Conservation (phyloP, 2,329 filamentous ascomycete genomes). For the Penicillium freii region DNA sequence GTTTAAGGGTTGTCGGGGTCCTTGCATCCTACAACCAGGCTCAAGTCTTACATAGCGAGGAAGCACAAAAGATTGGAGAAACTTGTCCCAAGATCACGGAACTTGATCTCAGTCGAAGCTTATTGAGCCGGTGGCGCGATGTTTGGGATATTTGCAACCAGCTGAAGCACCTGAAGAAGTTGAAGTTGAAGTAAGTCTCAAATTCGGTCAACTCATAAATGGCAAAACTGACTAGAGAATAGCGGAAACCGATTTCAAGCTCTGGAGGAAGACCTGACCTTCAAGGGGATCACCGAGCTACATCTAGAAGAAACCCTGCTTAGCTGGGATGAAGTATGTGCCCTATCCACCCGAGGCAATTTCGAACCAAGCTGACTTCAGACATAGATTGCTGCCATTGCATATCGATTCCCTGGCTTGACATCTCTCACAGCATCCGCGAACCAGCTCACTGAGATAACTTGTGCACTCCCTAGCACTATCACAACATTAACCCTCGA, state of each 20-base stretch:
- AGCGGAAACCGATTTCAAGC: conserved; percentile 70
- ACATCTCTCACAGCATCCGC: conserved; percentile 36
- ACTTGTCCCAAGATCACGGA: conserved; percentile 63
- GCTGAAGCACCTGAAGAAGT: conserved; percentile 61
- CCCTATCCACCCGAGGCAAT: conserved; percentile 2
- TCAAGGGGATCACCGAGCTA: conserved; percentile 58
- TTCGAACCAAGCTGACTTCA: conserved; percentile 1
- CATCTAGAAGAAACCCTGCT: conserved; percentile 67
- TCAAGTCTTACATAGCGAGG: conserved; percentile 15
- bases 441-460: conserved; percentile 36
- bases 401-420: conserved; percentile 37
- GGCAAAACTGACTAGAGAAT: conserved; percentile 18
- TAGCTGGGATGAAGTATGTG: conserved; percentile 62
- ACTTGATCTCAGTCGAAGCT: conserved; percentile 80
- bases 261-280: conserved; percentile 40
- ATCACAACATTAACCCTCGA: conserved; percentile 52
- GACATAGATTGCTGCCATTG: conserved; percentile 35
- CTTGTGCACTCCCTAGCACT: conserved; percentile 30
- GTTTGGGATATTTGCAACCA: conserved; percentile 69
- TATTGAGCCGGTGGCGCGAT: conserved; percentile 67
- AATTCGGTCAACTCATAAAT: neutral
- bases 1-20: conserved; percentile 58
- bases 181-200: conserved; percentile 67
- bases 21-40: conserved; percentile 24
- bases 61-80: conserved; percentile 51